Conservation (phyloP, 1,284 basidiomycete species). For the Melampsora americana region DNA sequence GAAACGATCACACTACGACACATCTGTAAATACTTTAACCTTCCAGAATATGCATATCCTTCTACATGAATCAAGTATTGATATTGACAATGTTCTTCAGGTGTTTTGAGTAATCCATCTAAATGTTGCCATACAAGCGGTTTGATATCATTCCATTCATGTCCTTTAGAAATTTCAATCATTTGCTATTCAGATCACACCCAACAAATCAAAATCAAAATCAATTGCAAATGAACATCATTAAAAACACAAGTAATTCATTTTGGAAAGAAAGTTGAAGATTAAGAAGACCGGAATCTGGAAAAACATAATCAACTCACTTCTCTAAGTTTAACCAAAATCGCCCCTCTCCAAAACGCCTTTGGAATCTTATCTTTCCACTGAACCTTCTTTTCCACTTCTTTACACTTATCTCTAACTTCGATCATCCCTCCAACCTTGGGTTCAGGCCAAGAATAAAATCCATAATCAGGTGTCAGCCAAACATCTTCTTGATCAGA, state of each 20-base stretch:
- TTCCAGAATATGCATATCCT: conserved; percentile 54
- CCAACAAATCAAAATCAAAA: not conserved
- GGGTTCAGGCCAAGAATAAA: conserved; percentile 51
- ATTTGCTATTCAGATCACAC: conserved; percentile 14
- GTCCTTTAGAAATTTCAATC: conserved; percentile 23
- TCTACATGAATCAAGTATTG: conserved; percentile 55
- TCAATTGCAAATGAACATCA: not conserved
- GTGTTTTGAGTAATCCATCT: conserved; percentile 47
- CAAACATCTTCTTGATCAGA: conserved; percentile 50
- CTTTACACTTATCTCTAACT: conserved; percentile 34
- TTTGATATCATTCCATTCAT: conserved; percentile 28
- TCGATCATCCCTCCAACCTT: conserved; percentile 42
- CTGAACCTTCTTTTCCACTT: conserved; percentile 1
- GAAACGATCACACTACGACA: conserved; percentile 54
- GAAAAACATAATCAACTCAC: no score
- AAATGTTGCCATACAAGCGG: conserved; percentile 32
- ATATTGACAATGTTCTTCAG: conserved; percentile 55
- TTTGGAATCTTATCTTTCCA: conserved; percentile 40
- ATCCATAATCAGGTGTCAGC: conserved; percentile 54
- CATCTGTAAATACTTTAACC: conserved; percentile 55
- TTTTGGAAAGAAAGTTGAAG: no score
- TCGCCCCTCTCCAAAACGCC: conserved; percentile 36
- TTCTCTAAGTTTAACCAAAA: conserved; percentile 32
- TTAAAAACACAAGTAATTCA: no score
- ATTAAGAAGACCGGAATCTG: no score